These are phyloP conservation scores for Verticillium nonalfalfae DNA, from an alignment of 2,329 filamentous ascomycete genomes.

Conservation along the genomic window DNA sequence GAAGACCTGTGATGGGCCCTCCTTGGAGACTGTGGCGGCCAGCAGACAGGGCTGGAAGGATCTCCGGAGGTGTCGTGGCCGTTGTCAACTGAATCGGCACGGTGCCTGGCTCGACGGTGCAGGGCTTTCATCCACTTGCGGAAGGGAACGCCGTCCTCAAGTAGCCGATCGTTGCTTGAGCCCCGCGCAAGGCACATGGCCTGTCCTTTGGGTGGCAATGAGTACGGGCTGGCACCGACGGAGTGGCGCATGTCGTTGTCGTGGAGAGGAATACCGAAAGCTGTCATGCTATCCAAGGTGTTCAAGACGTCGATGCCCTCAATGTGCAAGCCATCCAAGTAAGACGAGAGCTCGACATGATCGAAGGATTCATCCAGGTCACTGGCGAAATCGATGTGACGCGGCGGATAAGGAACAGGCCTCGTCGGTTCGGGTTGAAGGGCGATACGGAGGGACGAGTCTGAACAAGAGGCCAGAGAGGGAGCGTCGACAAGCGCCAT, in stretches of 20 bases:
- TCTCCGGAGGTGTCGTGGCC: constrained; percentile 22
- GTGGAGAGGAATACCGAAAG: constrained; percentile 25
- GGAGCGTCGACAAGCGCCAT: constrained; percentile 27
- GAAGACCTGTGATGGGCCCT: constrained; percentile 41
- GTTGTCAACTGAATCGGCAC: constrained; percentile 15
- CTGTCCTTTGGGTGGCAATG: not conserved
- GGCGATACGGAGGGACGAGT: constrained; percentile 29
- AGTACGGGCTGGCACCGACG: not conserved
- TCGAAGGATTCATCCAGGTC: constrained; percentile 20
- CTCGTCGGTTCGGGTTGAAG: constrained; percentile 16
- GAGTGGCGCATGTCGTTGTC: not conserved
- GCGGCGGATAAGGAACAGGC: not conserved
- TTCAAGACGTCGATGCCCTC: constrained; percentile 25
- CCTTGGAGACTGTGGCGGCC: constrained; percentile 13
- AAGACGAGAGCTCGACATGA: constrained; percentile 22
- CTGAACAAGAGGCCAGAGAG: constrained; percentile 23
- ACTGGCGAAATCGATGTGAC: constrained; percentile 22
- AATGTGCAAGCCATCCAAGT: constrained; percentile 15
- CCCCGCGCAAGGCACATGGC: not conserved
- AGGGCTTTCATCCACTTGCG: constrained; percentile 68
- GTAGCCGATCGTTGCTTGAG: not conserved
- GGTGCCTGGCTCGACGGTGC: constrained; percentile 47
- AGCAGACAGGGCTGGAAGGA: constrained; percentile 16
- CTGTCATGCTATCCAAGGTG: constrained; percentile 32
- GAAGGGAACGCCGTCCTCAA: constrained; percentile 43